Conservation (phyloP, 2,329 filamentous ascomycete species). For the Venturia carpophila region DNA sequence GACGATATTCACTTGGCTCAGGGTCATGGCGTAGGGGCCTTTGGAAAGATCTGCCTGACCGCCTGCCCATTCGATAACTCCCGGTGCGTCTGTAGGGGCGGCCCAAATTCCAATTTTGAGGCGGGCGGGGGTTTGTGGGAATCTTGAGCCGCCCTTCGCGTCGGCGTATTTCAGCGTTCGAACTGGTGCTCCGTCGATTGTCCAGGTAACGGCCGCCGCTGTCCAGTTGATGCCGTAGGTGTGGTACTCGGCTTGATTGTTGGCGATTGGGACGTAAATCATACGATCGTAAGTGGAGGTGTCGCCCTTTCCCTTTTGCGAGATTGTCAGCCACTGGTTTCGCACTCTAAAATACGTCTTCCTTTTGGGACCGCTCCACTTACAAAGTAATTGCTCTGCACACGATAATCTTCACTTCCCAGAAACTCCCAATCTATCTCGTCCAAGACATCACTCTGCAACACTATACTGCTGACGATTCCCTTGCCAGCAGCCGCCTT, state of each 20-base stretch:
- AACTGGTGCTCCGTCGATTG: conserved; percentile 52
- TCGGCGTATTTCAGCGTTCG: conserved; percentile 55
- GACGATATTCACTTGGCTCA: conserved; percentile 43
- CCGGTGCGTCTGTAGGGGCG: conserved; percentile 38
- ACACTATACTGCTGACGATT: conserved; percentile 16
- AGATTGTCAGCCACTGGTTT: not conserved
- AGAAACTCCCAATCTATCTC: conserved; percentile 30
- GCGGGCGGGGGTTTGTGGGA: conserved; percentile 70
- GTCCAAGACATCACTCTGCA: conserved; percentile 15
- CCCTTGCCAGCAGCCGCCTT: conserved; percentile 17
- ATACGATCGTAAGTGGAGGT: conserved; percentile 45
- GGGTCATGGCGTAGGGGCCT: conserved; percentile 45
- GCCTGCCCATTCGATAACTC: conserved; percentile 61
- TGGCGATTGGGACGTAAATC: conserved; percentile 27
- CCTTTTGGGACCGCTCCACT: not conserved
- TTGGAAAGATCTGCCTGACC: conserved; percentile 43
- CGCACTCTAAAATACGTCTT: not conserved
- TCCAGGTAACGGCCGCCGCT: conserved; percentile 54
- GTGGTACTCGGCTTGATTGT: conserved; percentile 31
- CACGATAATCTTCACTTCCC: conserved; percentile 32
- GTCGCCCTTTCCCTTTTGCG: conserved; percentile 40
- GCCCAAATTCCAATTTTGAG: conserved; percentile 40
- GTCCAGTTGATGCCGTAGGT: conserved; percentile 57
- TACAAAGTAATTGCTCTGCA: conserved; percentile 65
- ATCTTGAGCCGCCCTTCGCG: conserved; percentile 50